These are phyloP conservation scores for Tetrahymena borealis DNA, from an alignment of 73 alveolate species.

Conservation along the genomic window DNA sequence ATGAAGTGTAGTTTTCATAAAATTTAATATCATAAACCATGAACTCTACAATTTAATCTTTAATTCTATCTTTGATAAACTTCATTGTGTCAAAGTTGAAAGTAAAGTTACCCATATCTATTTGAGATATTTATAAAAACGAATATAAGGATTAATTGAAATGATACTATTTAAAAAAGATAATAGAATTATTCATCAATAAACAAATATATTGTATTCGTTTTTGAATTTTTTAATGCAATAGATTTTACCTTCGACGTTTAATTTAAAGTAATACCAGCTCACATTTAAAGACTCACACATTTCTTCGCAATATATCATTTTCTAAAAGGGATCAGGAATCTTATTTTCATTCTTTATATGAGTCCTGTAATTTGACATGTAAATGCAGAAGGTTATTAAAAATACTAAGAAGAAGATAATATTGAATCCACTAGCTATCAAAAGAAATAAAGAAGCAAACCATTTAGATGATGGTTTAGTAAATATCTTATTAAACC, in stretches of 20 bases:
- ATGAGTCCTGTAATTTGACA: not conserved
- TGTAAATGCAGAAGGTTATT: not conserved
- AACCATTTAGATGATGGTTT: not conserved
- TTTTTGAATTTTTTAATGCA: too few relatives aligned
- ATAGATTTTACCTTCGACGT: not conserved
- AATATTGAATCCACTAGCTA: not conserved
- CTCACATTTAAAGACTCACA: not conserved
- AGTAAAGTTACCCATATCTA: not conserved
- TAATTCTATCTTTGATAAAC: not conserved
- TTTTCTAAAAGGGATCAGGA: not conserved
- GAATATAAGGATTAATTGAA: too few relatives aligned
- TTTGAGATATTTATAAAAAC: not conserved
- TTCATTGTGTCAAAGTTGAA: not conserved
- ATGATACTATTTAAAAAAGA: too few relatives aligned
- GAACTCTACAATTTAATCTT: not conserved
- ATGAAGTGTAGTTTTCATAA: not conserved
- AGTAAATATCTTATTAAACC: not conserved
- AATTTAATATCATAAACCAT: not conserved
- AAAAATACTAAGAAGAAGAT: not conserved
- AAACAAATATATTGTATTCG: too few relatives aligned
- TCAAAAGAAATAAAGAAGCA: not conserved
- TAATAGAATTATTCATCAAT: too few relatives aligned
- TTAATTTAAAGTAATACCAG: not conserved
- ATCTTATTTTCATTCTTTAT: not conserved
- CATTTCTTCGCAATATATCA: not conserved